Evolutionary conservation across 192 early-diverging fungal genomes (phyloP).

Genomic region (Chytriomyces sp.): DNA sequence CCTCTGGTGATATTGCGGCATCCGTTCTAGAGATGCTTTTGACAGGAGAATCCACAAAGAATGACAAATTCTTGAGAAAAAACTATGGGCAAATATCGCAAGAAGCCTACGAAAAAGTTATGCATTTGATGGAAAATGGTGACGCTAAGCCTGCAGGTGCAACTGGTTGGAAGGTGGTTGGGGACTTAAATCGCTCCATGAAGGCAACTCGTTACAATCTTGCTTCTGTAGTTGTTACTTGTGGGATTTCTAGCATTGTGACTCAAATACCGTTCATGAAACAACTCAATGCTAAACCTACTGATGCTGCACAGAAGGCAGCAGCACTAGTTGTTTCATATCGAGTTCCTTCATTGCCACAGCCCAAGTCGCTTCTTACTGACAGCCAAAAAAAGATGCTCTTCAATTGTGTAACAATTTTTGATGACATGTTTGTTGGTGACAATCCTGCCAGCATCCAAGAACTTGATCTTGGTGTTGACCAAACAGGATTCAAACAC

Average conservation of each 20-base stretch:
- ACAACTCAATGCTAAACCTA: background rate
- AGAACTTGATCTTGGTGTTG: background rate
- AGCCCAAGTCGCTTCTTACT: background rate
- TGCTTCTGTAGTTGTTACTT: conserved; percentile 41
- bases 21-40: conserved; percentile 71
- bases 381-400: conserved; percentile 6
- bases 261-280: background rate
- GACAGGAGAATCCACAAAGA: conserved; percentile 11
- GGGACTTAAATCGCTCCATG: conserved; percentile 21
- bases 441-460: background rate
- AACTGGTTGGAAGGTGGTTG: conserved; percentile 37
- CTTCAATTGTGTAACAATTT: background rate
- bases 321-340: background rate
- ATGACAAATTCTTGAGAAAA: conserved; percentile 19
- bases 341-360: background rate
- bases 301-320: background rate
- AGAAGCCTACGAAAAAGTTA: conserved; percentile 29
- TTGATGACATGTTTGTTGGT: conserved; percentile 23
- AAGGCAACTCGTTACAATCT: conserved; percentile 47
- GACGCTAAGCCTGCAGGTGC: conserved; percentile 13
- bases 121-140: background rate
- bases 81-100: conserved; percentile 30
- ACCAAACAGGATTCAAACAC: conserved; percentile 16
- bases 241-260: conserved; percentile 29
- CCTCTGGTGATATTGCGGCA: conserved; percentile 66